Evolutionary conservation across 2,329 filamentous ascomycete species (phyloP).

Genomic region (Pseudogymnoascus sp.): DNA sequence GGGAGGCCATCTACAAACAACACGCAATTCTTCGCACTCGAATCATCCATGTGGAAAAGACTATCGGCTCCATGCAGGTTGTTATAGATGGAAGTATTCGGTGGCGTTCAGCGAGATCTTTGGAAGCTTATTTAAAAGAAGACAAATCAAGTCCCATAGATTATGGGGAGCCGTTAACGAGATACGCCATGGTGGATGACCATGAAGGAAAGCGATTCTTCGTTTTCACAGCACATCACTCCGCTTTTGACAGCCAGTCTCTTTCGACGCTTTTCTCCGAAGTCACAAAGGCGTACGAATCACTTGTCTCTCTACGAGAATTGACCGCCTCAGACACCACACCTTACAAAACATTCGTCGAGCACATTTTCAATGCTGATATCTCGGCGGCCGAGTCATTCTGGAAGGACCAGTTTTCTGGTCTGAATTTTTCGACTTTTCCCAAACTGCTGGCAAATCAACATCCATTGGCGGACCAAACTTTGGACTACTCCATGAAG

Average conservation of each 20-base stretch:
- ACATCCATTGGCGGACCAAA: neutral
- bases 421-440: neutral
- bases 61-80: neutral
- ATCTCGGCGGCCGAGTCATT: neutral
- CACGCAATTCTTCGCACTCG: conserved; percentile 15
- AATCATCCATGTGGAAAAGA: conserved; percentile 10
- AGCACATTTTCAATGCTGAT: neutral
- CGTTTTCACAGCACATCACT: conserved; percentile 8
- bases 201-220: neutral
- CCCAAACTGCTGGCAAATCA: neutral
- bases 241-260: neutral
- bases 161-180: neutral
- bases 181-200: neutral
- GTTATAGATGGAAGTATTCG: neutral
- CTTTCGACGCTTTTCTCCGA: neutral
- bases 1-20: conserved; percentile 11
- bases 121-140: neutral
- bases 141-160: neutral
- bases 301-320: neutral
- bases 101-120: neutral
- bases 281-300: neutral
- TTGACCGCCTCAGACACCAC: neutral
- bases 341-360: neutral
- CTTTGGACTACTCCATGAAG: neutral
- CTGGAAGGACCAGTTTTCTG: neutral